phyloP scores from a whole-genome alignment of 1,284 basidiomycete genomes.

The Chondrostereum purpureum region DNA sequence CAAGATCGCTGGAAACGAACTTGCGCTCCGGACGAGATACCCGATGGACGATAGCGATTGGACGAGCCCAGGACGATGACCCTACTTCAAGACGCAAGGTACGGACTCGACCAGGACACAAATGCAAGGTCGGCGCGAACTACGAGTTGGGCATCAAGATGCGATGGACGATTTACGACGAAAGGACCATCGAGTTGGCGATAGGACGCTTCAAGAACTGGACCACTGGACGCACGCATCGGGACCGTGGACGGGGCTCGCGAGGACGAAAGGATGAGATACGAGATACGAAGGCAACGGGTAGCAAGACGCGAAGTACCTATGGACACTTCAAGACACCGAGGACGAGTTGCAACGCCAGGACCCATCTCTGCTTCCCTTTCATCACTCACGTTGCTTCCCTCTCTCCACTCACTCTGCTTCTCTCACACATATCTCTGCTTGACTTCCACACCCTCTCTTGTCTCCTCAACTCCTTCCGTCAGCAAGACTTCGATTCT shows the following conservation, averaged over 20 bases:
- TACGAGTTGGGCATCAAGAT: background rate
- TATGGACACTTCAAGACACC: background rate
- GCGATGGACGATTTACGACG: background rate
- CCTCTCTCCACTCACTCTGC: background rate
- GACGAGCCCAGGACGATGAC: background rate
- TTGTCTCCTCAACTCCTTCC: too few species aligned
- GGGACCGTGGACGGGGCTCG: background rate
- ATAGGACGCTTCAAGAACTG: background rate
- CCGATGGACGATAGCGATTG: too few species aligned
- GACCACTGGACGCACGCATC: background rate
- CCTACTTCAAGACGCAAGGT: background rate
- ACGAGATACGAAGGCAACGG: too few species aligned
- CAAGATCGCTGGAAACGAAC: too few species aligned
- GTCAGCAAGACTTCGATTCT: too few species aligned
- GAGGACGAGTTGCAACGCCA: background rate
- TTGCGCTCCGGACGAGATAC: too few species aligned
- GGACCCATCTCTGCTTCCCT: background rate
- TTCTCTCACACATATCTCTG: too few species aligned
- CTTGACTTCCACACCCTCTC: too few species aligned
- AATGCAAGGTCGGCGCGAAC: background rate
- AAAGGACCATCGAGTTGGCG: background rate
- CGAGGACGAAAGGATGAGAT: too few species aligned
- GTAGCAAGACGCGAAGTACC: too few species aligned
- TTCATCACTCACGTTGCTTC: background rate
- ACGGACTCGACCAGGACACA: background rate